Evolutionary conservation across 306 rosid species (phyloP).

Genomic region (Astragalus glycyphyllos): DNA sequence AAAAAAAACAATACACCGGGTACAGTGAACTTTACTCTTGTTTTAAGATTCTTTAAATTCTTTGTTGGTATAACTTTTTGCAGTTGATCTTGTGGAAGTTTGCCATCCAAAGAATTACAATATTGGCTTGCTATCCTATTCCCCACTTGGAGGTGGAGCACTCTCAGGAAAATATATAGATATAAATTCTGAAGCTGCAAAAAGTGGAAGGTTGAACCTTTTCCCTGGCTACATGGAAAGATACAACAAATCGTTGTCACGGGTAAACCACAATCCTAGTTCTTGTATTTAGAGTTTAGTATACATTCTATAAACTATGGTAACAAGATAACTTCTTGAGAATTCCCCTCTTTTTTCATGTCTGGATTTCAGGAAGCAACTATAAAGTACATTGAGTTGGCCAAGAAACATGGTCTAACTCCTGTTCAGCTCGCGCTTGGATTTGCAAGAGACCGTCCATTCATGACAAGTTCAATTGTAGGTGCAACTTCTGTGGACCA

Average conservation of each 20-base stretch:
- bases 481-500: conserved; percentile 91
- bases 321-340: conserved; percentile 18
- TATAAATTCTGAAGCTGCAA: conserved; percentile 62
- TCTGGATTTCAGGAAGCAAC: conserved; percentile 75
- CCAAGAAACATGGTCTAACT: conserved; percentile 72
- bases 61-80: conserved; percentile 40
- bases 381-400: conserved; percentile 62
- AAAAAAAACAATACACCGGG: no score
- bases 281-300: conserved; percentile 20
- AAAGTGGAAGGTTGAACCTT: conserved; percentile 76
- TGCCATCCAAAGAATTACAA: conserved; percentile 86
- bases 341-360: not conserved
- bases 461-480: conserved; percentile 83
- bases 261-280: conserved; percentile 52
- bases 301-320: conserved; percentile 11
- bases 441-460: conserved; percentile 84
- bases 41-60: conserved; percentile 9
- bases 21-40: not conserved
- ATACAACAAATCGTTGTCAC: conserved; percentile 73
- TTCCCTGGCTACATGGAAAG: conserved; percentile 92
- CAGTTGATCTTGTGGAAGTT: conserved; percentile 91
- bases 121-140: conserved; percentile 81
- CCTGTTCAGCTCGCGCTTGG: conserved; percentile 88
- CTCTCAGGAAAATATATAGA: conserved; percentile 85
- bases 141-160: conserved; percentile 82